Base-by-base conservation (phyloP, 2,329 filamentous ascomycete genomes). In the Hypomyces rosellus region DNA sequence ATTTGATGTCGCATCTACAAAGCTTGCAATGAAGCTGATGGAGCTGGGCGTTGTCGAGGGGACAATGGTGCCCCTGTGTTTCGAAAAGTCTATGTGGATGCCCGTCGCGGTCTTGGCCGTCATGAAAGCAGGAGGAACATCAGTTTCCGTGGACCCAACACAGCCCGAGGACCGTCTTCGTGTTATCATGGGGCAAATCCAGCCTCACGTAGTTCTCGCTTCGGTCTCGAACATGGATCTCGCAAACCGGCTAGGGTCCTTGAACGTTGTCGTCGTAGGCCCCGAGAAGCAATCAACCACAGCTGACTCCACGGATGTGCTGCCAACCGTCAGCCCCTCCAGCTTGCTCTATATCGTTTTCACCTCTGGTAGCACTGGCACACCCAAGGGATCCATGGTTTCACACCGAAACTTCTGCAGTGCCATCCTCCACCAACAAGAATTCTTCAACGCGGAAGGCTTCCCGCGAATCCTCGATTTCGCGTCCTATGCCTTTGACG, bases 311-410 rank as follows among this genome's bases (percentile, higher is more conserved):
- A 8, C 25, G 9, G 25, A 11, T 30, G 4, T 7, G 25, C 25
- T 30, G 25, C 25, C 25, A 30, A 30, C 25, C 9, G 25, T 30
- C 25, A 30, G 6, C 9, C 25, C 36, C 36, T 38, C 14, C 36
- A 20, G 11, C 14, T 38, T 38, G 13, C 16, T 38, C 6, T 62
- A 62, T 33, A 72, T 76, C 57, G 74, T 77, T 61, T 77, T 76
- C 56, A 77, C 74, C 25, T 76, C 74, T 14, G 74, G 74, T n/a
- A 76, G 72, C 18, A 77, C 74, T 1, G 74, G 74, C 9, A 62
- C 65, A 36, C 74, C 74, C 9, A 77, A 77, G 61, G 74, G 73
- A 39, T 70, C 75, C 20, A 65, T 75, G 20, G 51, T 62, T 36
- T 41, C 53, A 7, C 48, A 49, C 20, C 20, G 15, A 6, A 30